Evolutionary conservation across 228 moss, liverwort and hornwort species (phyloP).

Genomic region (Sphagnum magellanicum): DNA sequence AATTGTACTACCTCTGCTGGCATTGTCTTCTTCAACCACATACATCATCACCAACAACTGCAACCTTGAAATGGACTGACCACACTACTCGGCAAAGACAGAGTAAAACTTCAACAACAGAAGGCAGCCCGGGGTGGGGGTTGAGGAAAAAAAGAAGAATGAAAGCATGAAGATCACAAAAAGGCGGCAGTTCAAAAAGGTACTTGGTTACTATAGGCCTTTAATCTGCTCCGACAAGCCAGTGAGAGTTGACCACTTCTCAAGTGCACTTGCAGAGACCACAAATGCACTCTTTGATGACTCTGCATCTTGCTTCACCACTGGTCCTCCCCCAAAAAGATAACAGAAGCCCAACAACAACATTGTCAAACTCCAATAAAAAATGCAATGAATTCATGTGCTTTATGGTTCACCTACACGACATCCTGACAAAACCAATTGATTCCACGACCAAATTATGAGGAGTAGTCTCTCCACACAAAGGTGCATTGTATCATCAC

Average conservation of each 20-base stretch:
- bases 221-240: slow-evolving; percentile 75
- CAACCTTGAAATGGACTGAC: too few species aligned
- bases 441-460: background rate
- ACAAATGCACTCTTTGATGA: slow-evolving; percentile 82
- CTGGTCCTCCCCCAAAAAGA: slow-evolving; percentile 22
- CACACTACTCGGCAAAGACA: too few species aligned
- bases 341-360: background rate
- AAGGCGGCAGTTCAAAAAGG: background rate
- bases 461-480: background rate
- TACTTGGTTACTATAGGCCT: slow-evolving; percentile 39
- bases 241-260: slow-evolving; percentile 83
- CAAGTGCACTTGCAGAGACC: slow-evolving; percentile 78
- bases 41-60: too few species aligned
- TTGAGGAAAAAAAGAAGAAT: too few species aligned
- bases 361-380: background rate
- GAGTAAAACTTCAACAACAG: too few species aligned
- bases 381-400: background rate
- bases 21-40: too few species aligned
- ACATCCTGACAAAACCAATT: background rate
- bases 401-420: too few species aligned
- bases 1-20: too few species aligned
- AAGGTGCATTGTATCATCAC: too few species aligned
- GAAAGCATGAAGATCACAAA: too few species aligned
- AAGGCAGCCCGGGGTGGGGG: too few species aligned
- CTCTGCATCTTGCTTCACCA: slow-evolving; percentile 53